A percentile compares a stretch with the other conserved stretches of the same genome.
Conservation (phyloP, 2,329 filamentous ascomycete species). For the Tolypocladium sp. region DNA sequence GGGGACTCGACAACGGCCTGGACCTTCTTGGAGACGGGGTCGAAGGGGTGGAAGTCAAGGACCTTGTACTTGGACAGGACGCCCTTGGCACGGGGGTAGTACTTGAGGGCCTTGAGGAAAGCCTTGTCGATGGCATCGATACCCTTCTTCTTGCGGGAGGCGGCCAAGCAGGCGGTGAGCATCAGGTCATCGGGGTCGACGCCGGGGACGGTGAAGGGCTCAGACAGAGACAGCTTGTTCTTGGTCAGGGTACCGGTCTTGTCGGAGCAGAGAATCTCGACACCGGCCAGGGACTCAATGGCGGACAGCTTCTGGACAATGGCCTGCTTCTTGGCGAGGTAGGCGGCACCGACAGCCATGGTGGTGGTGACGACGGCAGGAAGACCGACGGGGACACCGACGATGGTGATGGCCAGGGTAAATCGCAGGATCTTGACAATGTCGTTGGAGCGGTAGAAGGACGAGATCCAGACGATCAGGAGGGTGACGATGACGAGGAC, state of each 20-base stretch:
- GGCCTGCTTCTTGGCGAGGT: constrained; percentile 85
- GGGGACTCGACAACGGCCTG: constrained; percentile 75
- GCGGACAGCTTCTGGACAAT: constrained; percentile 90
- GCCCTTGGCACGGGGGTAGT: constrained; percentile 73
- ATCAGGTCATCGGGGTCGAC: constrained; percentile 83
- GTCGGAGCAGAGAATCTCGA: constrained; percentile 90
- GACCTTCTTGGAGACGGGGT: constrained; percentile 91
- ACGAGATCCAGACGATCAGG: constrained; percentile 75
- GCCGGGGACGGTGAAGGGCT: constrained; percentile 74
- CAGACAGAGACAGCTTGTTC: constrained; percentile 83
- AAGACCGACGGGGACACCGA: constrained; percentile 88
- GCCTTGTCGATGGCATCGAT: constrained; percentile 93
- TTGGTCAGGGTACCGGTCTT: constrained; percentile 91
- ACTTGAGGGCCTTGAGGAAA: constrained; percentile 77
- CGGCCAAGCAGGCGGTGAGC: constrained; percentile 83
- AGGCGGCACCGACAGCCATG: constrained; percentile 88
- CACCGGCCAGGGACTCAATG: constrained; percentile 85
- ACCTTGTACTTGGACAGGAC: constrained; percentile 79
- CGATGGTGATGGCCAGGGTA: constrained; percentile 82
- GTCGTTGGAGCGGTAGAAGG: constrained; percentile 77
- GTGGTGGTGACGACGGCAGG: constrained; percentile 89
- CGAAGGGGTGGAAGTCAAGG: constrained; percentile 78
- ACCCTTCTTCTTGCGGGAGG: constrained; percentile 90
- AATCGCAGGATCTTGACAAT: constrained; percentile 76
- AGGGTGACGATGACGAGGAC: constrained; percentile 73